Conservation (phyloP, 2,329 filamentous ascomycete genomes). For the Knoxdaviesia capensis region DNA sequence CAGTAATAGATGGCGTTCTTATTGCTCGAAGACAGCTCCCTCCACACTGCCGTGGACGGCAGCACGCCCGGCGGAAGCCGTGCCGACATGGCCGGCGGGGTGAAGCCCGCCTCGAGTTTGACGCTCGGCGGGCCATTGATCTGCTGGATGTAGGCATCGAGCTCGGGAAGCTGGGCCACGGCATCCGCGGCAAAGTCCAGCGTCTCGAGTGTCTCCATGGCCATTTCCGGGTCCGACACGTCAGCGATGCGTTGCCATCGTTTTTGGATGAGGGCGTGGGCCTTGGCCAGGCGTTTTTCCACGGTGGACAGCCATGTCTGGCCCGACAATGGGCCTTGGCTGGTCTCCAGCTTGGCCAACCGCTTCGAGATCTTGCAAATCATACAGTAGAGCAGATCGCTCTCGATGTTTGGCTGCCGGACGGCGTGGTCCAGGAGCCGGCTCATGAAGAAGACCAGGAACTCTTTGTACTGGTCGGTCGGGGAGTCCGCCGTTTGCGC, state of each 20-base stretch:
- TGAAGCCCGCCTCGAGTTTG: too few species aligned
- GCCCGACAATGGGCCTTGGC: too few species aligned
- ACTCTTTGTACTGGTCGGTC: slow-evolving; percentile 22
- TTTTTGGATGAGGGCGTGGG: neutral
- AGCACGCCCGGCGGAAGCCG: too few species aligned
- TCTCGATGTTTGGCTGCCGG: slow-evolving; percentile 2
- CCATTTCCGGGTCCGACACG: neutral
- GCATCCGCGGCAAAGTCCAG: slow-evolving; percentile 8
- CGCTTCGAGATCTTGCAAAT: slow-evolving; percentile 22
- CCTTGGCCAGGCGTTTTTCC: slow-evolving; percentile 4
- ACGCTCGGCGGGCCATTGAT: neutral
- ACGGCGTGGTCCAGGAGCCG: slow-evolving; percentile 12
- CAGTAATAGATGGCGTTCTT: neutral
- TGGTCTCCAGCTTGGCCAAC: slow-evolving; percentile 16
- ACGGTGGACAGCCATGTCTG: neutral
- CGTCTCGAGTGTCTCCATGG: neutral
- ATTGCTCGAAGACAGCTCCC: too few species aligned
- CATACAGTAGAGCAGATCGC: slow-evolving; percentile 17
- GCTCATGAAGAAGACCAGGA: slow-evolving; percentile 25
- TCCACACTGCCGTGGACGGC: too few species aligned
- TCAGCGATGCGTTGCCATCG: neutral
- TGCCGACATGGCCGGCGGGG: too few species aligned
- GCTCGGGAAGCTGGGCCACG: neutral
- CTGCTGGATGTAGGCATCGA: neutral
- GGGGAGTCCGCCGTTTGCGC: neutral